phyloP scores from a whole-genome alignment of 164 flowering plant genomes.

The Berberis thunbergii region DNA sequence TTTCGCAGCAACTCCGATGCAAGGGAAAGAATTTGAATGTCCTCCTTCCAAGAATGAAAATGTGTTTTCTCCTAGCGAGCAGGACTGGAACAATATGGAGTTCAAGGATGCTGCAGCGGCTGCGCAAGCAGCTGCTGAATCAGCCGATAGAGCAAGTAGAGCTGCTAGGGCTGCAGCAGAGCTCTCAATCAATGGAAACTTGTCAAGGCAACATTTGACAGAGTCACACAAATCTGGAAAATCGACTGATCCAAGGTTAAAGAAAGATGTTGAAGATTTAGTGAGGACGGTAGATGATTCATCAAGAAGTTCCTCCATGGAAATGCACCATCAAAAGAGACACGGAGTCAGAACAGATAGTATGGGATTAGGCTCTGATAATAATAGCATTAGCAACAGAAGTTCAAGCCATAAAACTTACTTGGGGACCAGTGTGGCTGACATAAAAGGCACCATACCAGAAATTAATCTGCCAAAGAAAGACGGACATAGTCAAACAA shows the following conservation, averaged over 20 bases:
- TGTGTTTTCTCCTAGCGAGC: constrained; percentile 18
- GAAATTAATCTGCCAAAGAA: constrained; percentile 9
- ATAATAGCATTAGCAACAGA: constrained; percentile 7
- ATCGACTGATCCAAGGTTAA: constrained; percentile 2
- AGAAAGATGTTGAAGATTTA: neutral
- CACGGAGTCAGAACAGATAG: constrained; percentile 9
- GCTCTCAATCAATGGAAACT: constrained; percentile 44
- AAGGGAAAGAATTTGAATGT: constrained; percentile 17
- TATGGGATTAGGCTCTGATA: constrained; percentile 15
- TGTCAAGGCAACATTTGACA: constrained; percentile 27
- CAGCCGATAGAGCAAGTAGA: constrained; percentile 88
- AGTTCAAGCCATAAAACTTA: constrained; percentile 21
- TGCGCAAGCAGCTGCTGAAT: constrained; percentile 96
- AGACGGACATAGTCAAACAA: constrained; percentile 25
- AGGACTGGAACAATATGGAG: constrained; percentile 53
- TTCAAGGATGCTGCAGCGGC: constrained; percentile 94
- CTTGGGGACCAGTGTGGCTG: constrained; percentile 12
- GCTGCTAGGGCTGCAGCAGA: constrained; percentile 98
- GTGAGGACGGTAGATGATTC: no score
- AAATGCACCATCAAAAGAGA: constrained; percentile 6
- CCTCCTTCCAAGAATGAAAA: constrained; percentile 19
- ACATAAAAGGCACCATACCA: constrained; percentile 6
- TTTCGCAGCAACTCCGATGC: constrained; percentile 23
- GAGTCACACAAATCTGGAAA: constrained; percentile 23
- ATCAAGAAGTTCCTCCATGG: constrained; percentile 1